Evolutionary conservation across 768 basidiomycete species (phyloP), one percentile per base, ranked within the genome.

Genomic region (Suillus discolor): DNA sequence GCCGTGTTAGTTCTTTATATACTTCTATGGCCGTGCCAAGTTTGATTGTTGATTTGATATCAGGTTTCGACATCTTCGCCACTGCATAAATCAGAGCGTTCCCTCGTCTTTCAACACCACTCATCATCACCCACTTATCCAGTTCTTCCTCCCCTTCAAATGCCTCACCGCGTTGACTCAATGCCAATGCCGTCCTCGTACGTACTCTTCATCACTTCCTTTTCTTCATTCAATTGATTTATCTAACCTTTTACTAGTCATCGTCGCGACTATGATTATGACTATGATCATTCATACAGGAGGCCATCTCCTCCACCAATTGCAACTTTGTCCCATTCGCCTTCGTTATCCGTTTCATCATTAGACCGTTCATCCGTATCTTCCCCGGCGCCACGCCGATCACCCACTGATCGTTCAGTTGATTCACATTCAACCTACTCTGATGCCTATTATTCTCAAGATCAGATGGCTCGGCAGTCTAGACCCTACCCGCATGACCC

Each of bases 321-420:
- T 66, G 83, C 83, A 12, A 81, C 82, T 53, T 79, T 81, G 66
- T 78, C 86, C 31, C 85, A 86, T 71, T 90, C 89, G 0, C 87
- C 89, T 47, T 85, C 87, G 7, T 78, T 85, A 42, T 88, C 86
- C 12, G 81, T 84, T 42, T 85, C 86, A 53, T 87, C 87, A 0
- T 78, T 84, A 42, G 87, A 88, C 79, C 84, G 86, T 71, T 85
- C 85, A 54, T 83, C 85, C 41, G 83, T 85, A 54, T 83, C 82
- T n/a, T 86, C 87, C 1, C 87, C 89, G 8, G 85, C 86, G 67
- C 71, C 83, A 62, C 79, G 85, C 70, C 76, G 81, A 67, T 78
- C 80, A 3, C 67, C 77, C 73, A 61, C 80, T 73, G 66, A 77
- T 73, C 73, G 68, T 66, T 70, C 76, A 49, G 63, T 71, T 51